Conservation (phyloP, 2,329 filamentous ascomycete genomes). For the Rhynchosporium agropyri region DNA sequence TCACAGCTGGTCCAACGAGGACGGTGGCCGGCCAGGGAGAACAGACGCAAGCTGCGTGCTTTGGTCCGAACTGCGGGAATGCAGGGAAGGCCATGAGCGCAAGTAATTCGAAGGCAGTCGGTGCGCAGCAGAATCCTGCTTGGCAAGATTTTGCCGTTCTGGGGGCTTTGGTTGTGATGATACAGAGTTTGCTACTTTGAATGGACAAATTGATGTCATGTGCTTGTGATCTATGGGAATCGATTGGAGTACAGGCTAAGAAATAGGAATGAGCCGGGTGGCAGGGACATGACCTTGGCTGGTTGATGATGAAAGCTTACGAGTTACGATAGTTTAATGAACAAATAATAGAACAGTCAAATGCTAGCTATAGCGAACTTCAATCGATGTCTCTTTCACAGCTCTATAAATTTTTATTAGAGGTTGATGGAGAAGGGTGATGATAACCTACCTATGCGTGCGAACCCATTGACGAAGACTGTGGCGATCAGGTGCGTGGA, state of each 20-base stretch:
- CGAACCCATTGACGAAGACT: no score
- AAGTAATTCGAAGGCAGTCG: constrained; percentile 30
- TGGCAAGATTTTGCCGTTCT: constrained; percentile 28
- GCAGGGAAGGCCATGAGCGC: constrained; percentile 32
- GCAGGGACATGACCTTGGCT: background rate
- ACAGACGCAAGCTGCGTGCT: constrained; percentile 20
- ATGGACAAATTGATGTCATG: constrained; percentile 6
- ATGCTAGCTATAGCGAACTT: no score
- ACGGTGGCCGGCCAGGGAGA: constrained; percentile 17
- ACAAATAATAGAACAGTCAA: background rate
- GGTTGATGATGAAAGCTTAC: background rate
- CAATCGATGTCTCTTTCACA: no score
- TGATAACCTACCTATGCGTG: no score
- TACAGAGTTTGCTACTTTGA: constrained; percentile 29
- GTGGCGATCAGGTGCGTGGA: no score
- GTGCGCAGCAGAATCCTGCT: constrained; percentile 21
- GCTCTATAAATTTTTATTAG: no score
- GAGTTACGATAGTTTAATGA: constrained; percentile 2
- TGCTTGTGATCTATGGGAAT: background rate
- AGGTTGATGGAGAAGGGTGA: no score
- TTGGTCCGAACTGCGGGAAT: constrained; percentile 27
- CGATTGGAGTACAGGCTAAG: background rate
- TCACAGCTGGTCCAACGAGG: constrained; percentile 36
- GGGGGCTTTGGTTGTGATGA: constrained; percentile 27
- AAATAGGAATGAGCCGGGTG: background rate